Evolutionary conservation across 495 filamentous ascomycete genomes (phyloP), one percentile per base, ranked within the genome.

Genomic region (Daldinia childiae): DNA sequence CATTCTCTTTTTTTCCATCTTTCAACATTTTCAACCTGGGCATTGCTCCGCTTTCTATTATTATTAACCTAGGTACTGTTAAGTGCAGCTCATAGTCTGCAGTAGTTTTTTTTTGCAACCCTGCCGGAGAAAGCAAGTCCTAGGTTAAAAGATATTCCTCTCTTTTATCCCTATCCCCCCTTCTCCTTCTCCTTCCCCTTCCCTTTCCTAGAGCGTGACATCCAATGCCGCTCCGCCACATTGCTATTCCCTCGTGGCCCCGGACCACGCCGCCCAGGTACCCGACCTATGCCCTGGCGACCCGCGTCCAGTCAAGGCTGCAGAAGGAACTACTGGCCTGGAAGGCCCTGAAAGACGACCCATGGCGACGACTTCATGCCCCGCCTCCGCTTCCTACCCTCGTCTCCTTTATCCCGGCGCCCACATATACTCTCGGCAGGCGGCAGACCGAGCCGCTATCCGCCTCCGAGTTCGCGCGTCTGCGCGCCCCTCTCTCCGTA

Each of bases 401-500:
- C 63, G 83, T 98, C 61, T 94, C 93, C 67, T 94, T 95, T 82
- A 88, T 91, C 61, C 93, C 94, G 43, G 80, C 88, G 67, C 92
- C 93, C 7, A 92, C 94, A 63, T 99, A 94, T 81, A 98, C 95
- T 30, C 90, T 91, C 71, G 95, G 95, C 65, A 90, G 95, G 7
- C 91, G 95, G 52, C 93, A 97, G 78, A 82, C 89, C 2, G 83
- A 84, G 62, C 64, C 68, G 12, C 84, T 87, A 1, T 84, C 90
- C 61, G 84, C 85, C 19, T 75, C 76, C 9, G 74, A 82, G 60
- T 70, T 76, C 24, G 74, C 69, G 15, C 75, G 64, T n/a, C 69
- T 82, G 26, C 74, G 71, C 77, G 72, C 83, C 69, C 73, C 83
- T 77, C 59, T 86, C 75, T 55, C 72, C 74, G 34, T 80, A 79